These are phyloP conservation scores for Backusella liffmaniae DNA, from an alignment of 192 early-diverging fungal species.

Conservation along the genomic window DNA sequence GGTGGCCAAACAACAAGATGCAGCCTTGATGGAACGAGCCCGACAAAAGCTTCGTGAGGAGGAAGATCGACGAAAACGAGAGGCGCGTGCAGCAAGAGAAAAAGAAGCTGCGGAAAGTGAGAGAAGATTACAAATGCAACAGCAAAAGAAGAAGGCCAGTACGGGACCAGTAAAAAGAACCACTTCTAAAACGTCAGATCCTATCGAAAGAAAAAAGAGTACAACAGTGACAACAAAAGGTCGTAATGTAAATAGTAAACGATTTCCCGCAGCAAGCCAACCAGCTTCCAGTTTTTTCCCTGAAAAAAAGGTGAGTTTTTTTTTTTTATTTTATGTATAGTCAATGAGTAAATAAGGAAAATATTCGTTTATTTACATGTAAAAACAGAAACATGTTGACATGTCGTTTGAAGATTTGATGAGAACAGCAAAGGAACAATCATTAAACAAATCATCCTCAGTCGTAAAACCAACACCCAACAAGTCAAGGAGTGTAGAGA, in stretches of 20 bases:
- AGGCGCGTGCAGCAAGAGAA: conserved; percentile 5
- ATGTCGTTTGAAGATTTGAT: conserved; percentile 16
- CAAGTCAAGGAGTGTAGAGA: not conserved
- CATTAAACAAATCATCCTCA: not conserved
- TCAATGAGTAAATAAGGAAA: not conserved
- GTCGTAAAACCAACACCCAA: not conserved
- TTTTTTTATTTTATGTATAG: not conserved
- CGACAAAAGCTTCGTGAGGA: conserved; percentile 14
- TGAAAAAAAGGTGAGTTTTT: conserved; percentile 11
- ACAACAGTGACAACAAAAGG: not conserved
- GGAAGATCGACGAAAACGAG: not conserved
- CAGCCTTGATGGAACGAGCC: conserved; percentile 11
- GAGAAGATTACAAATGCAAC: not conserved
- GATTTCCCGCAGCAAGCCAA: not conserved
- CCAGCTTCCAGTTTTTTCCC: not conserved
- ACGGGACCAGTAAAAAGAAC: not conserved
- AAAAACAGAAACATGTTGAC: conserved; percentile 11
- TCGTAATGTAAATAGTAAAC: conserved; percentile 9
- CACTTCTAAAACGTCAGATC: not conserved
- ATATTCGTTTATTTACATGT: not conserved
- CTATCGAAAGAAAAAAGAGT: not conserved
- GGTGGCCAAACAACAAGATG: conserved; percentile 23
- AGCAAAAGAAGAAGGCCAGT: not conserved
- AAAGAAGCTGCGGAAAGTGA: not conserved
- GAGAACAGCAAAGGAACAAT: conserved; percentile 6